A percentile compares a stretch with the other conserved stretches of the same genome.
phyloP scores from a whole-genome alignment of 345 rosid species.

The Sapria himalayana region DNA sequence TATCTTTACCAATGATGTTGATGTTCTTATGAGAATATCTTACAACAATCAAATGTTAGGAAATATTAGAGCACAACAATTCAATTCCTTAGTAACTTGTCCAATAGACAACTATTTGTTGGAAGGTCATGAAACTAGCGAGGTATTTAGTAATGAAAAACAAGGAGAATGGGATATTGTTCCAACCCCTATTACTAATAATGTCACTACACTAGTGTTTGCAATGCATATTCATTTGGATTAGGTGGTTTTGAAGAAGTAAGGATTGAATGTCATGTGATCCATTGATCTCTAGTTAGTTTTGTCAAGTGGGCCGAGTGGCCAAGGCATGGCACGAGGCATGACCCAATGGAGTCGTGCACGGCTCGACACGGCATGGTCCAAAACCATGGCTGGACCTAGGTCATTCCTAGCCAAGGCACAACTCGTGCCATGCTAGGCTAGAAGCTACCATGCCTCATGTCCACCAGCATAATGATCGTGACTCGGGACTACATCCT shows the following conservation, averaged over 20 bases:
- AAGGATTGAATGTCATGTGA: not conserved
- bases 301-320: too few relatives aligned
- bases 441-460: not conserved
- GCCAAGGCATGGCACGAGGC: too few relatives aligned
- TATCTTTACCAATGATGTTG: not conserved
- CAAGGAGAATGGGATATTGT: not conserved
- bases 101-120: too few relatives aligned
- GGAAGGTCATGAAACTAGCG: too few relatives aligned
- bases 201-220: not conserved
- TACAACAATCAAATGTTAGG: not conserved
- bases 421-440: too few relatives aligned
- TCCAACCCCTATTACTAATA: not conserved
- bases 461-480: not conserved
- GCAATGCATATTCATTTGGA: not conserved
- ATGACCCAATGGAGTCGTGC: too few relatives aligned
- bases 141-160: too few relatives aligned
- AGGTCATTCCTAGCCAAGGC: too few relatives aligned
- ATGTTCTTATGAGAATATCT: slow-evolving; percentile 5
- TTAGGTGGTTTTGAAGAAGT: not conserved
- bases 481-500: too few relatives aligned
- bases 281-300: not conserved
- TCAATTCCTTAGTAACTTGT: too few relatives aligned
- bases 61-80: not conserved
- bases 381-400: too few relatives aligned
- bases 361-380: too few relatives aligned